Evolutionary conservation across 2,329 filamentous ascomycete species (phyloP).

Genomic region (Magnaporthiopsis rhizophila): DNA sequence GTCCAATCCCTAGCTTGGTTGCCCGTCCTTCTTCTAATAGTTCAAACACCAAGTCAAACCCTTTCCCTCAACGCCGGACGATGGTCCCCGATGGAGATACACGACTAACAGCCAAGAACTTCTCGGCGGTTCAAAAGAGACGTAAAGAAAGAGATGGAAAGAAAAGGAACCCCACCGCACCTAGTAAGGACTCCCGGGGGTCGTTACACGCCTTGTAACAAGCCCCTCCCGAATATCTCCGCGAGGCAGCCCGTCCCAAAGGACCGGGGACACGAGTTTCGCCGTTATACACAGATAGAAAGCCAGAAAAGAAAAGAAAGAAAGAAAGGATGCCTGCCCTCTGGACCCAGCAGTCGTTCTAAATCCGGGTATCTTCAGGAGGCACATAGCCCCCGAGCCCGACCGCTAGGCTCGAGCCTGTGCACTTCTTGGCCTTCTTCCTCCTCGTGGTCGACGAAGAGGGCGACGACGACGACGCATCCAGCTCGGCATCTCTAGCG

Average conservation of each 20-base stretch:
- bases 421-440: not conserved
- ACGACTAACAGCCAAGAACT: not conserved
- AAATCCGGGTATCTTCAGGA: not conserved
- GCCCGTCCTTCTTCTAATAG: not conserved
- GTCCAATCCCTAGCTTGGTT: not conserved
- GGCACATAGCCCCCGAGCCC: constrained; percentile 3
- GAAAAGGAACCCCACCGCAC: not conserved
- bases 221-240: not conserved
- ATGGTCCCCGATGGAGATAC: not conserved
- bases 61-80: not conserved
- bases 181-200: too few species aligned
- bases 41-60: not conserved
- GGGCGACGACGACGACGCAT: not conserved
- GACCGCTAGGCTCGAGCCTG: constrained; percentile 1
- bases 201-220: not conserved
- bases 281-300: not conserved
- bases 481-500: not conserved
- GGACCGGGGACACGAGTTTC: not conserved
- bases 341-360: not conserved
- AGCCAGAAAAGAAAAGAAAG: not conserved
- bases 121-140: not conserved
- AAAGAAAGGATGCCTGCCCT: not conserved
- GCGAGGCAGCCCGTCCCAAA: not conserved
- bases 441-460: not conserved
- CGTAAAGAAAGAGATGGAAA: too few species aligned